Evolutionary conservation across 140 eudicot species (phyloP).

Genomic region (Bidens hawaiensis): DNA sequence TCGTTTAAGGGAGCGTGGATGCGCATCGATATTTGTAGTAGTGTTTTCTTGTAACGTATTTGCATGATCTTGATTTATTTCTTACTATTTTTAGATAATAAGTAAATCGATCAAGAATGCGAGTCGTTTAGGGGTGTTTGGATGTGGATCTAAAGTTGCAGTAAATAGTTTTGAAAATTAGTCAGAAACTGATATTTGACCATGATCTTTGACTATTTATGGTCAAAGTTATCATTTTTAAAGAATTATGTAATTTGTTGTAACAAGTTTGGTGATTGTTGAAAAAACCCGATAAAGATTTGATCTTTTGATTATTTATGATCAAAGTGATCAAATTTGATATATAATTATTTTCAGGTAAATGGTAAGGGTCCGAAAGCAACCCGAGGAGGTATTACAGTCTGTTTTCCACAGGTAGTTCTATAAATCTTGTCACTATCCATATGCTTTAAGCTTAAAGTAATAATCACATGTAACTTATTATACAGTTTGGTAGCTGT

Average conservation of each 20-base stretch:
- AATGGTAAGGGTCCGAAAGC: conserved; percentile 58
- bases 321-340: background rate
- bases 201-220: background rate
- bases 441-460: background rate
- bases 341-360: conserved; percentile 40
- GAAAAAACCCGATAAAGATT: background rate
- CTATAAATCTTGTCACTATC: background rate
- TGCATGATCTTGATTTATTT: conserved; percentile 13
- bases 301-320: background rate
- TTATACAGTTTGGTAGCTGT: conserved; percentile 64
- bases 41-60: background rate
- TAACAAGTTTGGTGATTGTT: background rate
- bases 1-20: background rate
- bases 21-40: background rate
- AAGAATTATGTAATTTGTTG: background rate
- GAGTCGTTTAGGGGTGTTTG: background rate
- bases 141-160: background rate
- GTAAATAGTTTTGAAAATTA: background rate
- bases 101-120: background rate
- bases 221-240: background rate
- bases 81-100: conserved; percentile 6
- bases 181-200: background rate
- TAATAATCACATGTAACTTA: conserved; percentile 14
- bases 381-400: conserved; percentile 87
- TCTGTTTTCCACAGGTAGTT: conserved; percentile 93